Evolutionary conservation across 805 yeast species (phyloP), one percentile per base, ranked within the genome.

Genomic region (Suhomyces sp.): DNA sequence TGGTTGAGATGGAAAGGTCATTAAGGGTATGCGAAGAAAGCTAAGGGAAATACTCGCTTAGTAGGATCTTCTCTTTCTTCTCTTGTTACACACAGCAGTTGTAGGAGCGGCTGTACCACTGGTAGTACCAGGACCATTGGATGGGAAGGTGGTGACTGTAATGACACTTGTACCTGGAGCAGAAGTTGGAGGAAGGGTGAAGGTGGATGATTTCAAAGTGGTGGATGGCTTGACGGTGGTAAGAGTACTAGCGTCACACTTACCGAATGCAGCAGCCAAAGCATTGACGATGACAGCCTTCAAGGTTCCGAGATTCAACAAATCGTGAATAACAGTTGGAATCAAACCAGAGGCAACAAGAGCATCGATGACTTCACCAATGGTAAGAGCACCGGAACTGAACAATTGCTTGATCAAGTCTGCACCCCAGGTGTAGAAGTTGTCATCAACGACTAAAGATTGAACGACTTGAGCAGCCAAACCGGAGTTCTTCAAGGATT

Each of bases 401-500:
- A 63, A 46, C 43, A 67, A 55, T 38, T 53, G 38, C 31, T 49
- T 31, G 36, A 65, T 54, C 46, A 67, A 63, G 14, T 49, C 42
- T 28, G 62, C 70, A 63, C 72, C 73, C 42, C 51, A 65, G 20
- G 39, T 33, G 47, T 58, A 62, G 56, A 65, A 67, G 14, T 52
- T 50, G 15, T 57, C 54, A 44, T 67, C 68, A 23, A 56, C 56
- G 40, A 67, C 54, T 46, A 67, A 64, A 5, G 60, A 48, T 28
- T 55, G 46, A 29, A 67, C 68, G 36, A 67, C 70, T 19, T 53
- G 56, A 14, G 53, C 41, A 25, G 69, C 71, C 48, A 67, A 63
- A 27, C 72, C 72, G 15, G 72, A 66, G 27, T 58, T 43, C 50
- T 64, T 65, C 50, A 67, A 63, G 1, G 73, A 66, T 48, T 65